Evolutionary conservation across 805 yeast species (phyloP).

Genomic region (Candida bentonensis): DNA sequence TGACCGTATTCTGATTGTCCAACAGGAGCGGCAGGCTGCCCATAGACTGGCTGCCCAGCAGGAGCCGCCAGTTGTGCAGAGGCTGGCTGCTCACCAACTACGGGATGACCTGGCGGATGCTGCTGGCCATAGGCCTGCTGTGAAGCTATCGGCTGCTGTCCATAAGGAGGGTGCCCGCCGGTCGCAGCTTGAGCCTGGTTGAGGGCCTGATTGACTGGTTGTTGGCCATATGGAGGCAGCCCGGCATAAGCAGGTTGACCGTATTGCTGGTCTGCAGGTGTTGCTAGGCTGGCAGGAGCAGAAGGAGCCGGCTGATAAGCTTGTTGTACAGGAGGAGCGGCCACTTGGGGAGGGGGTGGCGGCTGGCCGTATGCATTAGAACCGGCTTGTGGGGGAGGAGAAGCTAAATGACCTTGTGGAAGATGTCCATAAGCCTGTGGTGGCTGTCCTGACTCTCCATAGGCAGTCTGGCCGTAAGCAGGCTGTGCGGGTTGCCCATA

Average conservation of each 20-base stretch:
- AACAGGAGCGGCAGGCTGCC: too few relatives aligned
- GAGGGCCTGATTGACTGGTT: not conserved
- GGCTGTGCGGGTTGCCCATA: slow-evolving; percentile 7
- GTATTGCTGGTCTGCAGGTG: slow-evolving; percentile 4
- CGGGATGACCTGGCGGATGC: not conserved
- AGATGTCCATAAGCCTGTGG: slow-evolving; percentile 5
- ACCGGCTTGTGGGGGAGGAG: slow-evolving; percentile 2
- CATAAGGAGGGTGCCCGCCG: not conserved
- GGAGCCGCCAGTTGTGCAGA: too few relatives aligned
- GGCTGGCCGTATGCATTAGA: slow-evolving; percentile 5
- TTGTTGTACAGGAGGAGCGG: slow-evolving; percentile 2
- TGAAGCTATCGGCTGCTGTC: slow-evolving; percentile 2
- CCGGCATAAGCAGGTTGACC: slow-evolving; percentile 5
- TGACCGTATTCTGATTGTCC: slow-evolving; percentile 1
- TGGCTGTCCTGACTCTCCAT: not conserved
- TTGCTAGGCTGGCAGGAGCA: too few relatives aligned
- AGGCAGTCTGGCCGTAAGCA: slow-evolving; percentile 1
- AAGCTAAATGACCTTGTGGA: slow-evolving; percentile 2
- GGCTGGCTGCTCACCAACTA: not conserved
- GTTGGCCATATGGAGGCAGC: slow-evolving; percentile 3
- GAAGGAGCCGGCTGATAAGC: slow-evolving; percentile 8
- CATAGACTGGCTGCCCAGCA: not conserved
- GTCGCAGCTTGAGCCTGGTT: not conserved
- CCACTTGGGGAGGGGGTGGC: slow-evolving; percentile 5
- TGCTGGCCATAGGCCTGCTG: slow-evolving; percentile 2